These are phyloP conservation scores for Sporobolomyces pararoseus DNA, from an alignment of 768 basidiomycete genomes.

Conservation along the genomic window DNA sequence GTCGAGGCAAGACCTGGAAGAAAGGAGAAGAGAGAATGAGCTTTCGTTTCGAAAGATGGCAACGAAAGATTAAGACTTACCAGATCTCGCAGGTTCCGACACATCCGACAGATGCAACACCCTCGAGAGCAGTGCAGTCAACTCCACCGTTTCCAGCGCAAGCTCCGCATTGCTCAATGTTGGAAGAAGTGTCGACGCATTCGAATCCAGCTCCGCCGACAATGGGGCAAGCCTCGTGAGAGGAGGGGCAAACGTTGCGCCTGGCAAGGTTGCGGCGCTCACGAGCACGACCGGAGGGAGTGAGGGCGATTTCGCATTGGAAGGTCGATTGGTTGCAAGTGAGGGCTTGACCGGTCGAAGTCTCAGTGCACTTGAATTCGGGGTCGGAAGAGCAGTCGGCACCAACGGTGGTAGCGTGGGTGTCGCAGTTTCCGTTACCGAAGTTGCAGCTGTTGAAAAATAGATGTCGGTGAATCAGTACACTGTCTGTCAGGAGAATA, in stretches of 20 bases:
- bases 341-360: background rate
- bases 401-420: background rate
- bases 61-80: background rate
- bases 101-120: conserved; percentile 5
- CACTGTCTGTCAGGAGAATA: too few species aligned
- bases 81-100: conserved; percentile 6
- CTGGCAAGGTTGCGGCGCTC: conserved; percentile 13
- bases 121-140: conserved; percentile 25
- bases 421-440: conserved; percentile 3
- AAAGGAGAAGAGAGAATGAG: background rate
- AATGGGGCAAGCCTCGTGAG: conserved; percentile 24
- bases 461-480: too few species aligned
- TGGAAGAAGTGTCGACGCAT: conserved; percentile 11
- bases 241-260: conserved; percentile 22
- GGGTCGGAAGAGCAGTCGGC: conserved; percentile 2
- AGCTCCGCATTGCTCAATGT: too few species aligned
- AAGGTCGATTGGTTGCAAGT: background rate
- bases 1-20: conserved; percentile 25
- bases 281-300: conserved; percentile 23
- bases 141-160: conserved; percentile 19
- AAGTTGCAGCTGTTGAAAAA: conserved; percentile 18
- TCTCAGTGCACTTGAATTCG: conserved; percentile 10
- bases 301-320: conserved; percentile 1
- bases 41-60: too few species aligned
- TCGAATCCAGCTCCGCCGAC: conserved; percentile 1